Conservation (phyloP, 148 eudicot species). For the Polygonum maritimum region DNA sequence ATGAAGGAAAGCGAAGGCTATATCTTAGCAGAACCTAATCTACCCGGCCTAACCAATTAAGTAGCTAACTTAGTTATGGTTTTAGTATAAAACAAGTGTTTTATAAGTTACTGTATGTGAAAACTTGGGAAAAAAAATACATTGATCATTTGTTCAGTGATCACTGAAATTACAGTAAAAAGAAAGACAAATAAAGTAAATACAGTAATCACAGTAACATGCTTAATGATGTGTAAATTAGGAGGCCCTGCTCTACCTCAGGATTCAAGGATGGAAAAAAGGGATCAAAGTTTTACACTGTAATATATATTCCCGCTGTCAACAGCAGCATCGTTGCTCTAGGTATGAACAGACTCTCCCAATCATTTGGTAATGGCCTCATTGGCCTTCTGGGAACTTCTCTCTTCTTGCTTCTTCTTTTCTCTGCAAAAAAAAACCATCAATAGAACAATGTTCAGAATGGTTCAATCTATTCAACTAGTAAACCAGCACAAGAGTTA, state of each 20-base stretch:
- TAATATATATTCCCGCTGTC: neutral
- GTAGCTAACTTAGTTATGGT: neutral
- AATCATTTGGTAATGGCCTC: conserved; percentile 30
- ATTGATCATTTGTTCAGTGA: neutral
- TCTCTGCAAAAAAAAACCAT: conserved; percentile 31
- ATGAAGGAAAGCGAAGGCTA: neutral
- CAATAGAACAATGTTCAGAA: neutral
- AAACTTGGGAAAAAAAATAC: neutral
- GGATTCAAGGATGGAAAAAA: neutral
- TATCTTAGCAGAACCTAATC: neutral
- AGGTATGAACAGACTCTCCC: conserved; percentile 10
- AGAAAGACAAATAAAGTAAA: conserved; percentile 1
- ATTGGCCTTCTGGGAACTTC: conserved; percentile 44
- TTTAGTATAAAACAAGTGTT: neutral
- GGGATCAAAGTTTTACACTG: neutral
- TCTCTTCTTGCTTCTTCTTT: conserved; percentile 56
- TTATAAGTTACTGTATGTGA: neutral
- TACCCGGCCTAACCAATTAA: neutral
- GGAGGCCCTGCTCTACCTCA: conserved; percentile 11
- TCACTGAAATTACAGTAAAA: neutral
- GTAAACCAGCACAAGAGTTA: too few relatives aligned
- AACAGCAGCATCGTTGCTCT: conserved; percentile 4
- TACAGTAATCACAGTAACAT: conserved; percentile 1
- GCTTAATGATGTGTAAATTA: conserved; percentile 4
- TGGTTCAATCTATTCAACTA: too few relatives aligned